phyloP scores from a whole-genome alignment of 345 rosid genomes.

The Cardamine resedifolia region DNA sequence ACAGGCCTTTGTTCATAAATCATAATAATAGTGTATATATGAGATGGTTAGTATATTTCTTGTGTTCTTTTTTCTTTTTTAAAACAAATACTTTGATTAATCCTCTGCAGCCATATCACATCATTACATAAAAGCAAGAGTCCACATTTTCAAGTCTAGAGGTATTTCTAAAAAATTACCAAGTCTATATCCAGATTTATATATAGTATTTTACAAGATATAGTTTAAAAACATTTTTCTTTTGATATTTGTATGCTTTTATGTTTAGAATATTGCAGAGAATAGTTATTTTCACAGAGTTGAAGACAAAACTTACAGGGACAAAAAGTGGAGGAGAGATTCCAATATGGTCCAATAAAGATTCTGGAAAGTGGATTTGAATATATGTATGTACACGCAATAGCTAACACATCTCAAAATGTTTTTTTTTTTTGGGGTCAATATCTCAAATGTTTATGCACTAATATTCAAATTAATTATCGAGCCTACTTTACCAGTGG shows the following conservation, averaged over 20 bases:
- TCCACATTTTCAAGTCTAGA: background rate
- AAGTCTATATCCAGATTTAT: background rate
- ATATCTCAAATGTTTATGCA: slow-evolving; percentile 6
- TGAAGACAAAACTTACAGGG: slow-evolving; percentile 17
- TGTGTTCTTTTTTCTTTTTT: background rate
- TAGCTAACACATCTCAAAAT: slow-evolving; percentile 7
- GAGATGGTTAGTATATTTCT: slow-evolving; percentile 8
- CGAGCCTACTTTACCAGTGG: background rate
- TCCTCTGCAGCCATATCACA: background rate
- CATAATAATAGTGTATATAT: background rate
- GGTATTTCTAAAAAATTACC: background rate
- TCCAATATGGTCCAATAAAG: slow-evolving; percentile 25
- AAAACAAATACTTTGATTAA: background rate
- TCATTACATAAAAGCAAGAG: background rate
- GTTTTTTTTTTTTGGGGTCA: background rate
- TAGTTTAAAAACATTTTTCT: background rate
- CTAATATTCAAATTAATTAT: background rate
- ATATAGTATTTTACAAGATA: background rate
- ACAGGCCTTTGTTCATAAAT: slow-evolving; percentile 8
- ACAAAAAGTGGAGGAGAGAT: slow-evolving; percentile 24
- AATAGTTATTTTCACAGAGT: slow-evolving; percentile 12
- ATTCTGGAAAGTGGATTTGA: slow-evolving; percentile 7
- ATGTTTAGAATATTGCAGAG: background rate
- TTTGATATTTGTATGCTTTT: background rate
- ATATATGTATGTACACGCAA: slow-evolving; percentile 10